phyloP scores from a whole-genome alignment of 2,329 filamentous ascomycete species.

The Aureobasidium sp. region DNA sequence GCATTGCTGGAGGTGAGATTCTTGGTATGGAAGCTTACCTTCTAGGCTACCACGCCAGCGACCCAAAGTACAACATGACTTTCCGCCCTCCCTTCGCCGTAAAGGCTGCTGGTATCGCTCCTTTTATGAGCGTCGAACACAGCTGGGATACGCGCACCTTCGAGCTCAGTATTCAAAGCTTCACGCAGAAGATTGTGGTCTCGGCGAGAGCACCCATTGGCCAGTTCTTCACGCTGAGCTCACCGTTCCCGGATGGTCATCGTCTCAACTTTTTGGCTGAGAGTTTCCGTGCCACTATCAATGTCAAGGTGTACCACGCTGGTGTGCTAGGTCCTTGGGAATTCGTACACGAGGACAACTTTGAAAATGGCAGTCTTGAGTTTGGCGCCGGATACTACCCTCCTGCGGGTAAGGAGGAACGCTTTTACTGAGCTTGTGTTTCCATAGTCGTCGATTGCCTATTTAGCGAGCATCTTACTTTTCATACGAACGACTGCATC shows the following conservation, averaged over 20 bases:
- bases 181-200: slow-evolving; percentile 36
- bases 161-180: slow-evolving; percentile 32
- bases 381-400: slow-evolving; percentile 45
- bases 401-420: slow-evolving; percentile 32
- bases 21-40: slow-evolving; percentile 40
- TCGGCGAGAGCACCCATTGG: slow-evolving; percentile 36
- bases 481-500: neutral
- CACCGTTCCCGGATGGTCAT: slow-evolving; percentile 42
- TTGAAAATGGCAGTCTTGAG: slow-evolving; percentile 40
- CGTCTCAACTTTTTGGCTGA: slow-evolving; percentile 38
- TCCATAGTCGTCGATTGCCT: neutral
- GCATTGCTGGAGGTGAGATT: slow-evolving; percentile 34
- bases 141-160: slow-evolving; percentile 37
- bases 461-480: no score
- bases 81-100: slow-evolving; percentile 42
- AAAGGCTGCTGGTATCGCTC: slow-evolving; percentile 31
- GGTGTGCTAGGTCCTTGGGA: slow-evolving; percentile 33
- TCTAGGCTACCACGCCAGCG: slow-evolving; percentile 38
- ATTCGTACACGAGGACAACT: slow-evolving; percentile 33
- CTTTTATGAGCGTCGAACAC: slow-evolving; percentile 36
- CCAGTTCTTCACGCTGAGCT: slow-evolving; percentile 40
- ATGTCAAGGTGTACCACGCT: slow-evolving; percentile 36
- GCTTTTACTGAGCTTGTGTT: slow-evolving; percentile 25
- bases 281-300: slow-evolving; percentile 41
- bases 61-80: slow-evolving; percentile 30